Conservation (phyloP, 2,329 filamentous ascomycete genomes). For the Alternaria brassicicola region DNA sequence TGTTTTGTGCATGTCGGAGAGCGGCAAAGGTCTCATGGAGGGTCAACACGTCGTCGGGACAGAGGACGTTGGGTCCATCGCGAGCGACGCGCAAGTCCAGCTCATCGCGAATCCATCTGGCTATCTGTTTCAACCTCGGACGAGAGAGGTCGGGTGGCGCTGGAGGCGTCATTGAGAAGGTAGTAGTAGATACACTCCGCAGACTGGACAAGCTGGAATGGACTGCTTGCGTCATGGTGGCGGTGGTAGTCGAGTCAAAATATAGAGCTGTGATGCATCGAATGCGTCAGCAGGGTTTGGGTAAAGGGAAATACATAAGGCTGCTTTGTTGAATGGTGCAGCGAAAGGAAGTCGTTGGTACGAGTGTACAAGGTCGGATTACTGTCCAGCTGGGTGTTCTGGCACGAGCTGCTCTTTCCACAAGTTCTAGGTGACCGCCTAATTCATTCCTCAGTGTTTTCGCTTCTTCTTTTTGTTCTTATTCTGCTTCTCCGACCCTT, state of each 20-base stretch:
- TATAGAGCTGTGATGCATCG: neutral
- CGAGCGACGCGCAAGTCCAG: slow-evolving; percentile 55
- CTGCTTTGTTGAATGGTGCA: neutral
- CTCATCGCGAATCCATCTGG: slow-evolving; percentile 56
- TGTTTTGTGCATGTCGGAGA: slow-evolving; percentile 24
- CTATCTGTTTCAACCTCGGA: slow-evolving; percentile 43
- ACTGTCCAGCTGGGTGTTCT: neutral
- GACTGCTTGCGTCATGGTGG: neutral
- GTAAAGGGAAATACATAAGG: neutral
- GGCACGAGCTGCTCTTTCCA: neutral
- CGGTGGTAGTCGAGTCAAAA: neutral
- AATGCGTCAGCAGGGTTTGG: neutral
- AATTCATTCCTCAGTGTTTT: slow-evolving; percentile 10
- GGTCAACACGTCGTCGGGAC: slow-evolving; percentile 52
- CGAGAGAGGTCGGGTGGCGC: slow-evolving; percentile 28
- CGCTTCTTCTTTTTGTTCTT: slow-evolving; percentile 36
- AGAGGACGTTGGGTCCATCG: slow-evolving; percentile 52
- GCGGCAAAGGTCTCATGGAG: slow-evolving; percentile 52
- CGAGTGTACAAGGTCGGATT: neutral
- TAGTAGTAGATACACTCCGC: slow-evolving; percentile 3
- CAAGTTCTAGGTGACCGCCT: neutral
- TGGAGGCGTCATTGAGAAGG: slow-evolving; percentile 12
- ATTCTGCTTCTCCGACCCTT: slow-evolving; percentile 14
- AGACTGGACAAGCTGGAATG: neutral
- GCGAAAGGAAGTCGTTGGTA: neutral